phyloP scores from a whole-genome alignment of 495 filamentous ascomycete genomes.

The Coniosporium apollinis region DNA sequence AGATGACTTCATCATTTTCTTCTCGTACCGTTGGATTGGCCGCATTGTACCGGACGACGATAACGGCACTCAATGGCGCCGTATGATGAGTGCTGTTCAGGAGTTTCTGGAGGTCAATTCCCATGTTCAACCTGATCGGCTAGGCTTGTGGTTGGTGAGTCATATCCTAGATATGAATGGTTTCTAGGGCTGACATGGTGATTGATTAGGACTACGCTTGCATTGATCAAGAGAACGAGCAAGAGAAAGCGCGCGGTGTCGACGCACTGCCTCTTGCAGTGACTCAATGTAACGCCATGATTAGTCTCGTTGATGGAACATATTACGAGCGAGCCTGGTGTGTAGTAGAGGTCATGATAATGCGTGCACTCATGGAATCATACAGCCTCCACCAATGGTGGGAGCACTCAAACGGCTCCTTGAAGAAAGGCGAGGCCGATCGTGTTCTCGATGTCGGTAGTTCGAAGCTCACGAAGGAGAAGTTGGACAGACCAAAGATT shows the following conservation, averaged over 20 bases:
- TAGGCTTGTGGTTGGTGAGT: slow-evolving; percentile 5
- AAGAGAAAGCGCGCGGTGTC: slow-evolving; percentile 1
- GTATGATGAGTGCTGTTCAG: slow-evolving; percentile 2
- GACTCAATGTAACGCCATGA: slow-evolving; percentile 8
- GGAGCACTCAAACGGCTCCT: slow-evolving; percentile 2
- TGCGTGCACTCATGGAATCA: slow-evolving; percentile 5
- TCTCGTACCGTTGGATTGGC: slow-evolving; percentile 7
- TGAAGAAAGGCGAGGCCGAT: not conserved
- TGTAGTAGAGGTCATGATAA: slow-evolving; percentile 5
- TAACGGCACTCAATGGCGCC: slow-evolving; percentile 4
- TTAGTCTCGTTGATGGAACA: slow-evolving; percentile 6
- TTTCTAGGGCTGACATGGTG: too few species aligned
- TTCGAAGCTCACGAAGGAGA: slow-evolving; percentile 3
- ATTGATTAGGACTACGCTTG: slow-evolving; percentile 8
- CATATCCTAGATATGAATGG: not conserved
- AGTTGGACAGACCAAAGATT: slow-evolving; percentile 4
- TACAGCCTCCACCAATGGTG: slow-evolving; percentile 5
- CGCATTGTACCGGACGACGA: too few species aligned
- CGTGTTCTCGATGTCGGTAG: not conserved
- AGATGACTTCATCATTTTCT: slow-evolving; percentile 4
- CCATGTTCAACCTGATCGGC: not conserved
- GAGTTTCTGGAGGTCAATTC: slow-evolving; percentile 2
- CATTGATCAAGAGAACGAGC: slow-evolving; percentile 3
- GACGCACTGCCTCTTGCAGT: slow-evolving; percentile 4
- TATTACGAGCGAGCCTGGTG: slow-evolving; percentile 7